Base-by-base conservation (phyloP, 108 stramenopile genomes). In the Conticribra weissflogii region DNA sequence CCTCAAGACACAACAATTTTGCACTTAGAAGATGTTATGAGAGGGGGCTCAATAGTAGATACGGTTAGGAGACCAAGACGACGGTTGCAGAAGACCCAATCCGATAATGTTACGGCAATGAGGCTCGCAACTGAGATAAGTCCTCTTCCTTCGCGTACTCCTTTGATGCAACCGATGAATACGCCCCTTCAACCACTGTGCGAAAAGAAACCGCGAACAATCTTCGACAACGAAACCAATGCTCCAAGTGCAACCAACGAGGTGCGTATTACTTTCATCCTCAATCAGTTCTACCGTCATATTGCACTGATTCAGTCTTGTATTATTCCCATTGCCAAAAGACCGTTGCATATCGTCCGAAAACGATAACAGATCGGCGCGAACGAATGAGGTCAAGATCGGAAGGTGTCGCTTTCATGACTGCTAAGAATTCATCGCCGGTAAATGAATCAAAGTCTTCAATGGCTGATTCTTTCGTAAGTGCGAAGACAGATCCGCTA, bases 1-100 rank as follows among this genome's bases (percentile, higher is more conserved):
- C n/a, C n/a, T n/a, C n/a, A n/a, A n/a, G n/a, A n/a, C n/a, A n/a
- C n/a, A n/a, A n/a, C n/a, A n/a, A n/a, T n/a, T n/a, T n/a, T n/a
- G n/a, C n/a, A n/a, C n/a, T n/a, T n/a, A n/a, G n/a, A n/a, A n/a
- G n/a, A n/a, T n/a, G n/a, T n/a, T n/a, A n/a, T n/a, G n/a, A n/a
- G n/a, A n/a, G n/a, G n/a, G n/a, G n/a, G n/a, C n/a, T n/a, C n/a
- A n/a, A n/a, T n/a, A n/a, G n/a, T n/a, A n/a, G n/a, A n/a, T n/a
- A n/a, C n/a, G n/a, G n/a, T n/a, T n/a, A n/a, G n/a, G n/a, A n/a
- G n/a, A n/a, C n/a, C n/a, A n/a, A n/a, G n/a, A n/a, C n/a, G n/a
- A n/a, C n/a, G n/a, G n/a, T n/a, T n/a, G n/a, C n/a, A n/a, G n/a
- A 72, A 56, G 34, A 63, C 61, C 22, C 61, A 53, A 21, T 72